Evolutionary conservation across 495 filamentous ascomycete species (phyloP).

Genomic region (Daldinia caldariorum): DNA sequence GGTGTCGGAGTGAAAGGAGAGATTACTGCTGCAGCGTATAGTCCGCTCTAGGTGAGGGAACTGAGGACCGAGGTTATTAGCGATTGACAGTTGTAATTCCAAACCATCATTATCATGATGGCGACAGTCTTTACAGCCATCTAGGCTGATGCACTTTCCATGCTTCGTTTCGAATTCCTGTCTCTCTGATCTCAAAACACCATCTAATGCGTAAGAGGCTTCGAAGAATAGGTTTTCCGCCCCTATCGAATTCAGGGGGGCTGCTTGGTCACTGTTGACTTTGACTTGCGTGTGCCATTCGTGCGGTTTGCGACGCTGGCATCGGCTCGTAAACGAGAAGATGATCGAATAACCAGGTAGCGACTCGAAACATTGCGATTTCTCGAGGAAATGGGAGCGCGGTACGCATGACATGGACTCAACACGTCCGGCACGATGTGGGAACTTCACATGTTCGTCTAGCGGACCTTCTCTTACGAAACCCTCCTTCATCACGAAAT

Average conservation of each 20-base stretch:
- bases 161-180: conserved; percentile 47
- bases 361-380: conserved; percentile 54
- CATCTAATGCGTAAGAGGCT: conserved; percentile 50
- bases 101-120: conserved; percentile 51
- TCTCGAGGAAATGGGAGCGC: conserved; percentile 53
- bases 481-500: conserved; percentile 55
- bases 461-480: conserved; percentile 48
- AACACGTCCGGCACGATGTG: conserved; percentile 47
- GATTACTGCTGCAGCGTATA: conserved; percentile 51
- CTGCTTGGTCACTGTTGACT: conserved; percentile 52
- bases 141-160: conserved; percentile 37
- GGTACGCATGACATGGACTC: conserved; percentile 54
- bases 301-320: conserved; percentile 45
- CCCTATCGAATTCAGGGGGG: conserved; percentile 53
- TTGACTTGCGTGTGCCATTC: conserved; percentile 47
- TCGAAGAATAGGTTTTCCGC: conserved; percentile 55
- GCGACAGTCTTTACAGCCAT: conserved; percentile 43
- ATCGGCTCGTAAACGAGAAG: conserved; percentile 53
- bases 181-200: conserved; percentile 49
- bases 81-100: conserved; percentile 50
- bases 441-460: conserved; percentile 45
- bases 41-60: conserved; percentile 49
- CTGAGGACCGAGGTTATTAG: conserved; percentile 56
- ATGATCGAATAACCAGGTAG: conserved; percentile 57
- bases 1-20: conserved; percentile 51